Base-by-base conservation (phyloP, 441 rosid species). In the Sinapis alba region DNA sequence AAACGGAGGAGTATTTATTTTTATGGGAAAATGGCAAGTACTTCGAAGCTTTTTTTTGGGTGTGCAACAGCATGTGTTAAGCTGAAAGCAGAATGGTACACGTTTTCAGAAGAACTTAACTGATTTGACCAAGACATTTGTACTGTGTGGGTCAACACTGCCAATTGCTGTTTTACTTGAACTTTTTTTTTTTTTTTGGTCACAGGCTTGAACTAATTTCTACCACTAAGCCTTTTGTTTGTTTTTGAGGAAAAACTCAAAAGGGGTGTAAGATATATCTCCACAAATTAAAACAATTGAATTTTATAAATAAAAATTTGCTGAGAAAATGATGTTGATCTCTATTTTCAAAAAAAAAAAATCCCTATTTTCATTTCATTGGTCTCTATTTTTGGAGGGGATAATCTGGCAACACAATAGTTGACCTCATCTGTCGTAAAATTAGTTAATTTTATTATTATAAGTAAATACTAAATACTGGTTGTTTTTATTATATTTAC, bases 71-170 rank as follows among this genome's bases (percentile, higher is more conserved):
- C 61, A 56, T 12, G 34, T 57, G 66, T 24, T 15, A 70, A 23
- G 60, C 24, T 32, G 19, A 71, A 47, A 30, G 80, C 62, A 47
- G 23, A 24, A 59, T 18, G 26, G 80, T 71, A 71, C 76, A 66
- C 36, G 21, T 24, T 30, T 76, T 65, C 68, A 71, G 36, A 71
- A 64, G 7, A 71, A 71, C 68, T 58, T 71, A 77, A 71, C 76
- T 65, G 80, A 71, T 71, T 77, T 77, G 80, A 77, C 76, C 72
- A 77, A 65, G 36, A 58, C 68, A 65, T 24, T 32, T 65, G 80
- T 77, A 59, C 62, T 3, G 50, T 65, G 9, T 23, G 59, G 66
- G 76, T 64, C 62, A 71, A 58, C 68, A 47, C 62, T 66, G 76
- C 10, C 80, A 63, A 56, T 43, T 69, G 62, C 66, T 36, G 65